phyloP scores from a whole-genome alignment of 176 grass and related monocot genomes.

The Tillandsia fasciculata region DNA sequence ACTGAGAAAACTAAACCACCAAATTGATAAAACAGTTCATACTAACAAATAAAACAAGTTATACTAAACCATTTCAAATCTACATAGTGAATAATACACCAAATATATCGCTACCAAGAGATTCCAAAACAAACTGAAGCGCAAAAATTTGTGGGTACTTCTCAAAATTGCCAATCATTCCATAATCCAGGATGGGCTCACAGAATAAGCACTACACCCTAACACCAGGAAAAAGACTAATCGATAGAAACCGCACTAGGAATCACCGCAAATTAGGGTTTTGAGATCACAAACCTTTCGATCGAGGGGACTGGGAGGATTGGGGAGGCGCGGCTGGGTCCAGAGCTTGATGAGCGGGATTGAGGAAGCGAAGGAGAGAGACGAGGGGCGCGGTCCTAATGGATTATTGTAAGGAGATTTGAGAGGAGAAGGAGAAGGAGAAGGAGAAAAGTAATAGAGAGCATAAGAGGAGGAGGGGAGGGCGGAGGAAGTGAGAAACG shows the following conservation, averaged over 20 bases:
- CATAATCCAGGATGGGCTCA: no score
- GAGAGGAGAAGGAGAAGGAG: not conserved
- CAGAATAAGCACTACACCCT: no score
- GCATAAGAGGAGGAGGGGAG: not conserved
- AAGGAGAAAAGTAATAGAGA: not conserved
- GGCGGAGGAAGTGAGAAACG: conserved; percentile 20
- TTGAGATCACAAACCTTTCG: conserved; percentile 16
- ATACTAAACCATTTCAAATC: no score
- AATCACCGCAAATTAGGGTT: not conserved
- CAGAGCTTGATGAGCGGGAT: conserved; percentile 21
- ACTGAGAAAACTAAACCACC: no score
- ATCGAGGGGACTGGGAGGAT: not conserved
- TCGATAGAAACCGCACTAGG: not conserved
- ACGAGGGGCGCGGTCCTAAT: not conserved
- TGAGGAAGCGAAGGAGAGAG: conserved; percentile 52
- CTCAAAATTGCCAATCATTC: no score
- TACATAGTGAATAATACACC: not conserved
- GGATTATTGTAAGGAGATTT: conserved; percentile 5
- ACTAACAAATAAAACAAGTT: no score
- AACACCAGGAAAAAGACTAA: not conserved
- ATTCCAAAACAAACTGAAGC: no score
- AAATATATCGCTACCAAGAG: no score
- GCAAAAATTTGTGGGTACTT: no score
- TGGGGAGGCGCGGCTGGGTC: conserved; percentile 18
- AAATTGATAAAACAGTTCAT: no score